Percentiles rank a stretch among this genome's conserved stretches.
Conservation (phyloP, 2,329 filamentous ascomycete species). For the Sporothrix dimorphospora region DNA sequence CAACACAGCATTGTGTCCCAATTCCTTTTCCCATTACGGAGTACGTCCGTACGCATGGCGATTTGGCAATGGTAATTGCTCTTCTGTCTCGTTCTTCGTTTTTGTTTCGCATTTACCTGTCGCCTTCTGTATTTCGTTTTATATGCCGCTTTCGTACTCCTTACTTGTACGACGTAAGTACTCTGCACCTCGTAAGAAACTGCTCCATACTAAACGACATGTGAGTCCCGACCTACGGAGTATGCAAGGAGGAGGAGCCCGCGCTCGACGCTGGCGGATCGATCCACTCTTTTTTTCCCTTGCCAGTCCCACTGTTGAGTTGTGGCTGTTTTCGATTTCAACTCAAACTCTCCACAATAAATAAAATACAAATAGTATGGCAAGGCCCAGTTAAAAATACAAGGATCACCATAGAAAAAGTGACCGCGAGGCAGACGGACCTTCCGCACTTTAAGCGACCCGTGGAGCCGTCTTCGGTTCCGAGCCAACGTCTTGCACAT, state of each 20-base stretch:
- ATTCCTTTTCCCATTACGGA: neutral
- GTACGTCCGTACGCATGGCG: too few species aligned
- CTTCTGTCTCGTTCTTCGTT: neutral
- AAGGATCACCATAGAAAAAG: neutral
- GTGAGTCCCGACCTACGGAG: neutral
- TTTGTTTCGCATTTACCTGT: neutral
- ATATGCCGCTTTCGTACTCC: neutral
- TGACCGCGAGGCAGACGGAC: neutral
- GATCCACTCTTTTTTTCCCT: neutral
- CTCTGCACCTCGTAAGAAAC: neutral
- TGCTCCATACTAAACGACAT: constrained; percentile 3
- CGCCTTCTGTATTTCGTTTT: neutral
- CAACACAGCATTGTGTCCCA: neutral
- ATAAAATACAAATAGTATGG: neutral
- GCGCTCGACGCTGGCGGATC: neutral
- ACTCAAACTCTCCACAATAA: neutral
- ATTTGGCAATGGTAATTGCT: neutral
- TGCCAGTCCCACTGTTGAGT: neutral
- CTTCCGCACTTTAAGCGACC: constrained; percentile 1
- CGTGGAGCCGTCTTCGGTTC: neutral
- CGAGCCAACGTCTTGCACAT: neutral
- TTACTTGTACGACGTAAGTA: neutral
- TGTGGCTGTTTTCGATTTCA: neutral
- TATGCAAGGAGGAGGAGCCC: constrained; percentile 12
- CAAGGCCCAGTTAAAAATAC: neutral